Base-by-base conservation (phyloP, 2,329 filamentous ascomycete species). In the Pestalotiopsis fici region DNA sequence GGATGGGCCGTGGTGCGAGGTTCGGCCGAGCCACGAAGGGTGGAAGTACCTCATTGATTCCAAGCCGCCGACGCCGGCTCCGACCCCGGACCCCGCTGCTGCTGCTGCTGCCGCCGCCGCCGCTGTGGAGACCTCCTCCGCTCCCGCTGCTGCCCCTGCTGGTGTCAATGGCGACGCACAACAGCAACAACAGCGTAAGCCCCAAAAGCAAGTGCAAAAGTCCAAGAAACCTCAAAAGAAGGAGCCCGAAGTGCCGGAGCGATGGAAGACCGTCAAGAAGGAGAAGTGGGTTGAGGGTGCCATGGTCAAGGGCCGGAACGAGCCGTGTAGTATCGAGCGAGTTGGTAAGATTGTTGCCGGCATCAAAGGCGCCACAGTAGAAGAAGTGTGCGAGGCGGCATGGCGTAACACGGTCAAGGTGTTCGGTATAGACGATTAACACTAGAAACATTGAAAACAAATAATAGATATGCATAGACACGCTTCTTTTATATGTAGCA, bases 1-100 rank as follows among this genome's bases (percentile, higher is more conserved):
- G 0, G 96, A 99, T 77, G 96, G 96, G 2, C 96, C 96, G 3
- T 99, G 96, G 93, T 99, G 96, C 76, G 96, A 99, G 79, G 95
- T 99, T 68, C 86, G 96, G 27, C 91, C 94, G 0, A 93, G 89
- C 35, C 95, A 99, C 80, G 94, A 95, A 35, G 94, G 93, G 2
- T 93, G 91, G 74, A 91, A 91, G 78, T 92, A 91, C 71, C 79
- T 89, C 12, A 78, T 88, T 3, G 82, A 84, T 69, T 79, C 55
- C 9, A 66, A 66, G 21, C 66, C 69, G 18, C 66, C 67, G 31
- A 62, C 70, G 6, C 50, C 67, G 1, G 25, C 66, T 2, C 59
- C 66, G 1, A 65, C 25, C 0, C 50, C 56, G 2, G 68, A 65
- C 21, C 5, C 59, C 1, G 31, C n/a, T 28, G 43, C 60, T 18